Evolutionary conservation across 805 yeast genomes (phyloP).

Genomic region (Wickerhamiella spandovensis): DNA sequence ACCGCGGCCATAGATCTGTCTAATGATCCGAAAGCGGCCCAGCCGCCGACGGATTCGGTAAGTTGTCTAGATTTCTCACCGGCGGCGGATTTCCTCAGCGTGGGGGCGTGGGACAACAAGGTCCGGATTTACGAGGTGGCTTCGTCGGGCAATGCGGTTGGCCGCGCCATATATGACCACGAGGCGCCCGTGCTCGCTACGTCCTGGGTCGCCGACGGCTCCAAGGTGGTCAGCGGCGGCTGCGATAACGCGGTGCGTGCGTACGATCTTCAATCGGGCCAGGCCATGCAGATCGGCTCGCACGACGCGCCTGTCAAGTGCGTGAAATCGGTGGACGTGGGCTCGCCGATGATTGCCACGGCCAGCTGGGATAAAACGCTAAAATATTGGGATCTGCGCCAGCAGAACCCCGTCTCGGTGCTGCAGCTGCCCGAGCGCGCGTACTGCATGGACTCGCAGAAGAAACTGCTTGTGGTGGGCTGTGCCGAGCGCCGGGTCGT

Average conservation of each 20-base stretch:
- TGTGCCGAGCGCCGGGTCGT: constrained; percentile 81
- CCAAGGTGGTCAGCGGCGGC: constrained; percentile 79
- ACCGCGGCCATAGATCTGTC: constrained; percentile 8
- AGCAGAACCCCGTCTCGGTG: constrained; percentile 63
- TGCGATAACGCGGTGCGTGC: constrained; percentile 78
- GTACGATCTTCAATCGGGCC: constrained; percentile 73
- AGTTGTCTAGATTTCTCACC: constrained; percentile 79
- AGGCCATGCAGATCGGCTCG: constrained; percentile 67
- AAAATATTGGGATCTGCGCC: constrained; percentile 88
- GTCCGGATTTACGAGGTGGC: constrained; percentile 82
- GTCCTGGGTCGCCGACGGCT: constrained; percentile 77
- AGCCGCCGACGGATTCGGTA: constrained; percentile 47
- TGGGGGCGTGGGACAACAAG: constrained; percentile 88
- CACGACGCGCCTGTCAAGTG: constrained; percentile 71
- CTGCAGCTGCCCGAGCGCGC: constrained; percentile 80
- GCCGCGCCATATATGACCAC: constrained; percentile 81
- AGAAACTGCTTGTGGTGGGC: constrained; percentile 77
- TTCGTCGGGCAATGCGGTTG: constrained; percentile 60
- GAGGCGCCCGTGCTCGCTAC: constrained; percentile 75
- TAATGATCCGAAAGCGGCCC: constrained; percentile 11
- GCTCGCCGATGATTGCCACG: constrained; percentile 62
- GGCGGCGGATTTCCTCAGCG: constrained; percentile 66
- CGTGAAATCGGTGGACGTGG: constrained; percentile 68
- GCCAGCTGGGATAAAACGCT: constrained; percentile 96
- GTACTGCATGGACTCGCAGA: constrained; percentile 73